Evolutionary conservation across 768 basidiomycete species (phyloP), one percentile per base, ranked within the genome.

Genomic region (Phlebiopsis gigantea): DNA sequence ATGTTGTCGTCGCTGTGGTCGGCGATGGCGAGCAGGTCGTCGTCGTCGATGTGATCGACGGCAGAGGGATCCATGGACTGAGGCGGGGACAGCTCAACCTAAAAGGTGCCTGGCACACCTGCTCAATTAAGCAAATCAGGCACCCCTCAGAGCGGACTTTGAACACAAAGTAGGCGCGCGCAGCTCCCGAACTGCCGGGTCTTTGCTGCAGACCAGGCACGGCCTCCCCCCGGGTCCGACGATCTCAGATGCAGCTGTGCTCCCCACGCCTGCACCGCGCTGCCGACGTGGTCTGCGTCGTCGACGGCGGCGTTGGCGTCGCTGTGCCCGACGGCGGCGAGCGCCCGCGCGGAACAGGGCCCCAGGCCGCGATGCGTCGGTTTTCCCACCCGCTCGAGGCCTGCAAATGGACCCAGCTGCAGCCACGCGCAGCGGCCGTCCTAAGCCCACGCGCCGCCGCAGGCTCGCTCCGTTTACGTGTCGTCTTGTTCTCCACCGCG

Each of bases 51-150:
- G 34, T 39, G 34, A 39, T 39, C 34, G 34, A 39, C 34, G 34
- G 34, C 17, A 3, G 34, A 39, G 34, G 34, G 34, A 55, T 56
- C 58, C 58, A 60, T 60, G 45, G 46, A 42, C 52, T 30, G 54
- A 44, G 34, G 34, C 34, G 49, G 55, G 55, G 44, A 50, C 26
- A 26, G 30, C 34, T 42, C 53, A 52, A 56, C 55, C 57, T 58
- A 58, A 53, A 58, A 58, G 55, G 55, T 60, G 58, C 58, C 58
- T 59, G 54, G 49, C 25, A n/a, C 22, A 45, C 43, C 45, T 46
- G 17, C 45, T 54, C 57, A 58, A 58, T 58, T 58, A 58, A 58
- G 57, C 43, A 53, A 54, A 46, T 58, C 57, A 58, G 57, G 57
- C 51, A 58, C 57, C 24, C 31, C 21, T 31, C 41, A 14, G 55